Evolutionary conservation across 169 alveolate genomes (phyloP).

Genomic region (Plasmodium vivax): DNA sequence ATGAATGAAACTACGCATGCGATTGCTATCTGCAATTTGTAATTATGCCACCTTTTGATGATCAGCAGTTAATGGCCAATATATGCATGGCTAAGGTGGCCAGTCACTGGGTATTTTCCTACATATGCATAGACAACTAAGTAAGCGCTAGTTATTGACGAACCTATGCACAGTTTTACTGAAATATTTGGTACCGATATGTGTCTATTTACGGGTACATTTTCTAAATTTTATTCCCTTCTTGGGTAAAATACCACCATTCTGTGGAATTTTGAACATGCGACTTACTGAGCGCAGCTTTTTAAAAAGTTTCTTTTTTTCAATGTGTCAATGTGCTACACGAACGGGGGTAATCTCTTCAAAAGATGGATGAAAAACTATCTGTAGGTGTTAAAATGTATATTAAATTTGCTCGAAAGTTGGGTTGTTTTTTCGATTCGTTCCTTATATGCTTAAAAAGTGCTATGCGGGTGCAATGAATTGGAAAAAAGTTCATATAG

Average conservation of each 20-base stretch:
- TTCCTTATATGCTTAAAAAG: neutral
- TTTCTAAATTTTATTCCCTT: neutral
- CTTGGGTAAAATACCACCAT: neutral
- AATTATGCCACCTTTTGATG: neutral
- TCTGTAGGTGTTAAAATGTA: neutral
- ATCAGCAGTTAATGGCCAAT: neutral
- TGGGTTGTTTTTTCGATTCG: neutral
- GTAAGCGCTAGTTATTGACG: neutral
- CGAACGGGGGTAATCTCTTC: neutral
- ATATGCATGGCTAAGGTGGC: neutral
- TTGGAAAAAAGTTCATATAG: neutral
- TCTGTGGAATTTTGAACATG: neutral
- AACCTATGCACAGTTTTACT: neutral
- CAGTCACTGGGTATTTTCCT: neutral
- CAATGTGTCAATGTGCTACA: neutral
- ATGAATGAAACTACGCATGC: neutral
- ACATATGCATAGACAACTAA: neutral
- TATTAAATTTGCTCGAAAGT: neutral
- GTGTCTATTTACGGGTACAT: neutral
- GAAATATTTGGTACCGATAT: neutral
- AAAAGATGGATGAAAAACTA: neutral
- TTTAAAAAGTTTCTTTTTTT: neutral
- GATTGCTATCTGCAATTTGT: neutral
- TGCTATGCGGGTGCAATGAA: neutral
- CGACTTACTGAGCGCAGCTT: neutral